Evolutionary conservation across 2,329 filamentous ascomycete genomes (phyloP).

Genomic region (Bipolaris zeicola): DNA sequence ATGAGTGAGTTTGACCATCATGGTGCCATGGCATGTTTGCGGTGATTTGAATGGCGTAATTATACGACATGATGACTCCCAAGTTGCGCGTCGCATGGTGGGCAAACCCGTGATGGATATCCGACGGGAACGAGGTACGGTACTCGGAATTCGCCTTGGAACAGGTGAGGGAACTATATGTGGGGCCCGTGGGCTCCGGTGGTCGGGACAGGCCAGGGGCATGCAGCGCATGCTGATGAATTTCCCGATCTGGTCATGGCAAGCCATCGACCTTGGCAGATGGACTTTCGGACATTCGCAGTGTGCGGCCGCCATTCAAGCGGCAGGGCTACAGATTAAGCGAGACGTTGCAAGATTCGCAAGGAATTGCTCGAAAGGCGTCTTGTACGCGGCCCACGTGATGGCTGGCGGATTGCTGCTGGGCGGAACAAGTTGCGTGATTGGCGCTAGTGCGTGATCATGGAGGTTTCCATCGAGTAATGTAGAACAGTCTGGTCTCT

Average conservation of each 20-base stretch:
- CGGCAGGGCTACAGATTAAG: constrained; percentile 22
- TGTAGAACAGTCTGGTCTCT: constrained; percentile 36
- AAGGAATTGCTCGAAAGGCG: constrained; percentile 17
- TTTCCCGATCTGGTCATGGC: constrained; percentile 25
- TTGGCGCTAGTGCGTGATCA: constrained; percentile 12
- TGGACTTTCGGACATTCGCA: constrained; percentile 4
- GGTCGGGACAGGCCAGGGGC: background rate
- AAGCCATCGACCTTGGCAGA: constrained; percentile 8
- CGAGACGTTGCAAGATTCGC: constrained; percentile 34
- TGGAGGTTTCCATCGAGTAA: constrained; percentile 29
- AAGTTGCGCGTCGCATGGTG: constrained; percentile 24
- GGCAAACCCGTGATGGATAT: constrained; percentile 8
- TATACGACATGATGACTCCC: constrained; percentile 26
- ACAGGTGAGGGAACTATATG: constrained; percentile 7
- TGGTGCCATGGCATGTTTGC: constrained; percentile 23
- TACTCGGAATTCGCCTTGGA: constrained; percentile 4
- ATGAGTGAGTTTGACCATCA: constrained; percentile 14
- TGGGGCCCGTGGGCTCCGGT: background rate
- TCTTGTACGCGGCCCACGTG: background rate
- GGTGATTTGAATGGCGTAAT: constrained; percentile 21
- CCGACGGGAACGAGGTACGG: constrained; percentile 8
- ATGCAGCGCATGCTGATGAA: constrained; percentile 28
- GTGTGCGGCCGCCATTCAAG: constrained; percentile 7
- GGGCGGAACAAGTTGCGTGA: constrained; percentile 11
- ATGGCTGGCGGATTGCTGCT: constrained; percentile 18